phyloP scores from a whole-genome alignment of 106 monocot genomes.

The Platanthera guangdongensis region DNA sequence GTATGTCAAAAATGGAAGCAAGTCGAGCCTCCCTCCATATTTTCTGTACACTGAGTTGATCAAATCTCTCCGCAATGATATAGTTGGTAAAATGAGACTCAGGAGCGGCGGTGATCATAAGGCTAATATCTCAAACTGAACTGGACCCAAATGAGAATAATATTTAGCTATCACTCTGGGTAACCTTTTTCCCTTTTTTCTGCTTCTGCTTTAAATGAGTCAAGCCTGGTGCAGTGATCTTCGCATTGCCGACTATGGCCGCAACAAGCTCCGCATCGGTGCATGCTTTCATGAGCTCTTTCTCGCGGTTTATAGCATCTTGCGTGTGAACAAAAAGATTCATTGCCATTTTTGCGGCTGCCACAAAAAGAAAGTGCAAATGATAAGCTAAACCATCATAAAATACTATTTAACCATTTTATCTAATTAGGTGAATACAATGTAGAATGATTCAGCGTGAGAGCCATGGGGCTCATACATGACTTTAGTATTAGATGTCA shows the following conservation, averaged over 20 bases:
- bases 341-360: constrained; percentile 95
- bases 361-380: not conserved
- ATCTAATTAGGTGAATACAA: not conserved
- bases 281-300: constrained; percentile 94
- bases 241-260: constrained; percentile 83
- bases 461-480: not conserved
- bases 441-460: not conserved
- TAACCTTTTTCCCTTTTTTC: constrained; percentile 82
- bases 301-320: constrained; percentile 68
- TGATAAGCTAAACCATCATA: not conserved
- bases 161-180: constrained; percentile 19
- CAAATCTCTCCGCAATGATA: too few species aligned
- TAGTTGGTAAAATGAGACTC: too few species aligned
- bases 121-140: not conserved
- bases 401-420: not conserved
- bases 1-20: too few species aligned
- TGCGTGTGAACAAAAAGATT: constrained; percentile 72
- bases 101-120: too few species aligned
- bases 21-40: too few species aligned
- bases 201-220: constrained; percentile 93
- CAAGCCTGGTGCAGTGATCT: constrained; percentile 89
- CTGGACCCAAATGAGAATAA: not conserved
- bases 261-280: constrained; percentile 87
- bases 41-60: too few species aligned
- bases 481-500: too few species aligned